Evolutionary conservation across 352 stramenopile genomes (phyloP).

Genomic region (Blastocystis sp.): DNA sequence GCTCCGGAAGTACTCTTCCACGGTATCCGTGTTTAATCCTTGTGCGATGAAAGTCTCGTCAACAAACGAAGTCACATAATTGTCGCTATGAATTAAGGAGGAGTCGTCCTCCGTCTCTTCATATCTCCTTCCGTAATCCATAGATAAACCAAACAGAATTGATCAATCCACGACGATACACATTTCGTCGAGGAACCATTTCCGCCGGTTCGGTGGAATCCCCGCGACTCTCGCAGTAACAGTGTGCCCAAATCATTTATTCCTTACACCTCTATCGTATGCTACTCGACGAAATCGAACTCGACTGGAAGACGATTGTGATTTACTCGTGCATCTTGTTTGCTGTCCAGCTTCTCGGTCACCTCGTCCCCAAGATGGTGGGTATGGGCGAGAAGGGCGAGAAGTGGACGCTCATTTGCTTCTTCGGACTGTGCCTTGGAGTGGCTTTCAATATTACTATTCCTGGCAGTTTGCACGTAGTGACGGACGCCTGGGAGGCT

Average conservation of each 20-base stretch:
- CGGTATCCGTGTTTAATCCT: slow-evolving; percentile 8
- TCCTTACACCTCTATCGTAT: slow-evolving; percentile 17
- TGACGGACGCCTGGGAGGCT: slow-evolving; percentile 18
- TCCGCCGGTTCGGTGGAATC: neutral
- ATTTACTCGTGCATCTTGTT: slow-evolving; percentile 9
- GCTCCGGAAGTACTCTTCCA: neutral
- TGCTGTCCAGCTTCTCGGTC: neutral
- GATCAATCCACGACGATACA: neutral
- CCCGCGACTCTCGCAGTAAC: neutral
- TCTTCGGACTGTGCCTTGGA: slow-evolving; percentile 28
- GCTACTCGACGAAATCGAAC: neutral
- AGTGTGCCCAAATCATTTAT: slow-evolving; percentile 24
- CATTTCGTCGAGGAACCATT: slow-evolving; percentile 10
- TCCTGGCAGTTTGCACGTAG: slow-evolving; percentile 30
- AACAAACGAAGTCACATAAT: neutral
- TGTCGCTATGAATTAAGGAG: neutral
- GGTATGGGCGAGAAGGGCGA: slow-evolving; percentile 29
- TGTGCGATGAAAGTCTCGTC: neutral
- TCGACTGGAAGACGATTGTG: neutral
- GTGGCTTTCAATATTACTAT: slow-evolving; percentile 30
- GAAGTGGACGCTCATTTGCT: slow-evolving; percentile 14
- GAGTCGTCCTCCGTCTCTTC: neutral
- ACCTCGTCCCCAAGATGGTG: neutral
- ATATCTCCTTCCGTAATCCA: neutral
- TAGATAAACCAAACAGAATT: neutral